A percentile compares a stretch with the other conserved stretches of the same genome.
These are phyloP conservation scores for Creolimax fragrantissima DNA, from an alignment of 78 protist species.

Conservation along the genomic window DNA sequence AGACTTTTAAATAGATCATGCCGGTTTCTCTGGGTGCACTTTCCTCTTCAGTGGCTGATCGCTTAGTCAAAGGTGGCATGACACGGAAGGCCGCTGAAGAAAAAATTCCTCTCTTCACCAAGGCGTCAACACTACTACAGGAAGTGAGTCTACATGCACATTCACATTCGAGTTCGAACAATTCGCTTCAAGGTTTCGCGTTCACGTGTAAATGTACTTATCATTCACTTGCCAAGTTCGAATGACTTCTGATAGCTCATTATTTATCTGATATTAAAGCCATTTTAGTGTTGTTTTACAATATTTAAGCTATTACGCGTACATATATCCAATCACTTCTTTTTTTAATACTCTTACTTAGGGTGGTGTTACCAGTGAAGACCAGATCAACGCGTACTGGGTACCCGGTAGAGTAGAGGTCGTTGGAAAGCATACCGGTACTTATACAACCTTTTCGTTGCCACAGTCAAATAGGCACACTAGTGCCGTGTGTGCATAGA, in stretches of 20 bases:
- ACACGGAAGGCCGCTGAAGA: neutral
- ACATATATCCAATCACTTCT: too few species aligned
- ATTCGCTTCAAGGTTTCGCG: too few species aligned
- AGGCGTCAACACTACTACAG: neutral
- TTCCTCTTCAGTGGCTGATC: neutral
- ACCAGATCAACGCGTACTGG: neutral
- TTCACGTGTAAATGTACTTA: too few species aligned
- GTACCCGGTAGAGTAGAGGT: constrained; percentile 3
- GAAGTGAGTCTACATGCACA: neutral
- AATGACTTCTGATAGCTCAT: too few species aligned
- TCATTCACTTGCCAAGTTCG: too few species aligned
- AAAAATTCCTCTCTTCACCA: neutral
- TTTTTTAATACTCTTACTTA: neutral
- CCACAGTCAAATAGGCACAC: too few species aligned
- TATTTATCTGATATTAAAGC: too few species aligned
- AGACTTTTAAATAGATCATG: too few species aligned
- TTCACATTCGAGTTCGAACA: neutral
- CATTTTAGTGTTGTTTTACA: too few species aligned
- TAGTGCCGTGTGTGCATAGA: too few species aligned
- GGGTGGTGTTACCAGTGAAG: neutral
- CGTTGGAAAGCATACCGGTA: neutral
- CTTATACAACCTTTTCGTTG: too few species aligned
- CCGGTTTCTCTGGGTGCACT: neutral
- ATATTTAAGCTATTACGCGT: too few species aligned
- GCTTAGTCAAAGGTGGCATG: neutral